Conservation (phyloP, 2,329 filamentous ascomycete genomes). For the Rutstroemia sp. region DNA sequence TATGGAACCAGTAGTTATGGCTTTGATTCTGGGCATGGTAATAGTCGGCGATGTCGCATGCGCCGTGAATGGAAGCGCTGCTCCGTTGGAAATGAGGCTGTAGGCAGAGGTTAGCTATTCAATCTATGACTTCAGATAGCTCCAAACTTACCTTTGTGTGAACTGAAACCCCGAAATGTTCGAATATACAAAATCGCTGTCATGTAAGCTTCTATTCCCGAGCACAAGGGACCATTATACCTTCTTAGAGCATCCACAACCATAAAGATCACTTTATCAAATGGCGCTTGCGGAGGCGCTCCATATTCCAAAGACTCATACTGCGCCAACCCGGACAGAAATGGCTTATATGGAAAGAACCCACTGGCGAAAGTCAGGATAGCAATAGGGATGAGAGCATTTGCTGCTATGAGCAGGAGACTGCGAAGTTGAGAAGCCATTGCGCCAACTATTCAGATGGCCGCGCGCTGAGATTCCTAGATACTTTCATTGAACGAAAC, state of each 20-base stretch:
- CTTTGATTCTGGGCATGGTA: conserved; percentile 96
- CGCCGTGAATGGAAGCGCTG: conserved; percentile 87
- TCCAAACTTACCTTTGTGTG: conserved; percentile 65
- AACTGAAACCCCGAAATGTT: conserved; percentile 74
- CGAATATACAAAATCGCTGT: conserved; percentile 87
- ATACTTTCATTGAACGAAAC: background rate
- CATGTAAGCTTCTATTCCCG: conserved; percentile 19
- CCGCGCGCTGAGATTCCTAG: too few relatives aligned
- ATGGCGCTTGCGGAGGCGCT: conserved; percentile 56
- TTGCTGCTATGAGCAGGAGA: conserved; percentile 53
- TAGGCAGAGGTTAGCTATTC: conserved; percentile 6
- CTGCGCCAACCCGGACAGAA: conserved; percentile 74
- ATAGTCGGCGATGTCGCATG: conserved; percentile 96
- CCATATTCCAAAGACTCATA: conserved; percentile 52
- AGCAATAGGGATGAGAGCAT: conserved; percentile 68
- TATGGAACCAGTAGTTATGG: conserved; percentile 95
- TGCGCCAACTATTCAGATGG: background rate
- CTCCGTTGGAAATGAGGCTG: conserved; percentile 50
- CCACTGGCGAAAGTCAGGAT: conserved; percentile 75
- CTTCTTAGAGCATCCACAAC: conserved; percentile 91
- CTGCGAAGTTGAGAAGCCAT: conserved; percentile 22
- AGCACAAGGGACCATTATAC: conserved; percentile 37
- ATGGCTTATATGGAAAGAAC: conserved; percentile 97
- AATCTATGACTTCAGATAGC: background rate
- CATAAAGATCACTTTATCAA: conserved; percentile 93